Evolutionary conservation across 2,329 filamentous ascomycete species (phyloP).

Genomic region (Penicillium sp.): DNA sequence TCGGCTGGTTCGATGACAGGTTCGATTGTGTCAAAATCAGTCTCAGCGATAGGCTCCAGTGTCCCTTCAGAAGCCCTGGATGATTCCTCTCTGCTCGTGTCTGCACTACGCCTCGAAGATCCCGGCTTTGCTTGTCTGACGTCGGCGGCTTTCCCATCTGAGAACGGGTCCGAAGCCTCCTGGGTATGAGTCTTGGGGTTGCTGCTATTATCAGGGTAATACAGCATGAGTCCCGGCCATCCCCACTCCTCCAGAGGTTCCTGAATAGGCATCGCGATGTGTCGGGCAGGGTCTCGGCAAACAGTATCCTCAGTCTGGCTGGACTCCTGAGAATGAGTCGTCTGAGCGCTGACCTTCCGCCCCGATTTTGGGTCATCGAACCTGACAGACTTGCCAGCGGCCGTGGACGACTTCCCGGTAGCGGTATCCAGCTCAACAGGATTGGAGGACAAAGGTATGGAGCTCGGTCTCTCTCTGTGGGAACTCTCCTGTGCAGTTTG

Average conservation of each 20-base stretch:
- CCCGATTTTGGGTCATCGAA: conserved; percentile 11
- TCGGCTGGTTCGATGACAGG: not conserved
- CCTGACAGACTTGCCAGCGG: not conserved
- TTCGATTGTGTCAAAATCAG: not conserved
- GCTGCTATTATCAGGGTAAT: not conserved
- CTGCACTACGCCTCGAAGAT: conserved; percentile 16
- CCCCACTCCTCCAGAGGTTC: conserved; percentile 11
- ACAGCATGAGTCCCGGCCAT: conserved; percentile 8
- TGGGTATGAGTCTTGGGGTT: not conserved
- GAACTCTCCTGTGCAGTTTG: not conserved
- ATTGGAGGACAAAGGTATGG: conserved; percentile 2
- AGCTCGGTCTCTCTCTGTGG: not conserved
- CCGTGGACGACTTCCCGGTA: not conserved
- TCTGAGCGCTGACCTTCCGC: conserved; percentile 37
- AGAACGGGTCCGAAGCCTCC: conserved; percentile 22
- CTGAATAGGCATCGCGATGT: conserved; percentile 23
- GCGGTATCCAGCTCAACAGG: not conserved
- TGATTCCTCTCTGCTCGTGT: conserved; percentile 1
- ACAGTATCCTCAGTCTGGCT: conserved; percentile 36
- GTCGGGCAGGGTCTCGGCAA: conserved; percentile 35
- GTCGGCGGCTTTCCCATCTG: conserved; percentile 20
- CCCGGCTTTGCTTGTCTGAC: not conserved
- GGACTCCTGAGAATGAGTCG: conserved; percentile 33
- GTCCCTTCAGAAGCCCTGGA: conserved; percentile 3
- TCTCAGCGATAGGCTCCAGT: conserved; percentile 6